Base-by-base conservation (phyloP, 345 rosid genomes). In the Corchorus olitorius region DNA sequence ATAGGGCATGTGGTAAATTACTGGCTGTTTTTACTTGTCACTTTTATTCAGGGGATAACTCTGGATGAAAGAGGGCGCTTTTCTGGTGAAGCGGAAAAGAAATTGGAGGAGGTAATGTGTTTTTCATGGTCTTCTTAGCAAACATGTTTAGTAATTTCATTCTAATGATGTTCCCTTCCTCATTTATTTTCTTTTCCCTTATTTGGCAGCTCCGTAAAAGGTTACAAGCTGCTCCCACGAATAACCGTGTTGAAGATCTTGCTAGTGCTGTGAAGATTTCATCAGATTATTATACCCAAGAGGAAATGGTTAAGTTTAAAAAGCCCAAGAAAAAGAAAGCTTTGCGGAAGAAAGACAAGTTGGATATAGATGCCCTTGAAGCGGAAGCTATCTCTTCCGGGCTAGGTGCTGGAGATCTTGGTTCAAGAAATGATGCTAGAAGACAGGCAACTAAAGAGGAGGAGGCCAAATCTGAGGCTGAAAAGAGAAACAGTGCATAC, bases 241-340 rank as follows among this genome's bases (percentile, higher is more conserved):
- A 74, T 70, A 85, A 73, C 81, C 87, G 77, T 78, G 81, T 82
- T 72, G 94, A 93, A 83, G 94, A 91, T 81, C 97, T 93, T 27
- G 88, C 76, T 77, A 84, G 86, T 20, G 83, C 93, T 77, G 86
- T 80, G 50, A 96, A 89, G 86, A 78, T 83, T 55, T 85, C 88
- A 20, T 89, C 98, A 59, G 99, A 96, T 84, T 96, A 92, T 78
- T 92, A 84, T 74, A 88, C 97, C 52, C 89, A 86, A 19, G 99
- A 96, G 81, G 99, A 93, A 81, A 91, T 96, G 97, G 78, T 89
- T 75, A 83, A 82, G 45, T 96, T 93, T 77, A 96, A 91, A 82
- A 96, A 92, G 83, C 92, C 99, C 74, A 96, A 93, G 89, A 93
- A 93, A 78, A 96, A 86, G 85, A 96, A 96, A 84, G 82, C 91